These are phyloP conservation scores for Pyrus communis DNA, from an alignment of 306 rosid genomes.

Conservation along the genomic window DNA sequence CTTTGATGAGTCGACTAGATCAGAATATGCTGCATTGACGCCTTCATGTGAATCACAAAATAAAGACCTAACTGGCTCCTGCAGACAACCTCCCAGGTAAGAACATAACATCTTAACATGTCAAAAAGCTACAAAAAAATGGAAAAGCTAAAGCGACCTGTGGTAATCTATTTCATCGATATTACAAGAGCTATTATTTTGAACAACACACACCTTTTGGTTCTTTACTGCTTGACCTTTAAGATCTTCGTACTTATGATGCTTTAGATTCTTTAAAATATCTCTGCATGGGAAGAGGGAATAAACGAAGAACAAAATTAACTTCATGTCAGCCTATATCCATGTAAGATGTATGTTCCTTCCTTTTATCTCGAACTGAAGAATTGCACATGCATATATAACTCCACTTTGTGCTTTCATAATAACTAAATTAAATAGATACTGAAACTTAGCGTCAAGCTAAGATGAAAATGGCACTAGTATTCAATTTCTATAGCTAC, in stretches of 20 bases:
- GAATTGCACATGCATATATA: too few relatives aligned
- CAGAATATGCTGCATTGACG: slow-evolving; percentile 55
- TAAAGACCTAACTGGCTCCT: slow-evolving; percentile 57
- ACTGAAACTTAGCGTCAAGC: not conserved
- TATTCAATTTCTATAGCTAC: not conserved
- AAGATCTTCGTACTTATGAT: too few relatives aligned
- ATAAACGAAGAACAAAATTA: not conserved
- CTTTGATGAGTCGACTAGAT: slow-evolving; percentile 57
- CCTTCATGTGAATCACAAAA: slow-evolving; percentile 53
- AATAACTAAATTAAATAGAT: not conserved
- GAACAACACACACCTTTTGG: too few relatives aligned
- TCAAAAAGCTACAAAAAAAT: slow-evolving; percentile 6
- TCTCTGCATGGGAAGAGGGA: too few relatives aligned
- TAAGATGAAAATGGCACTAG: not conserved
- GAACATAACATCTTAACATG: slow-evolving; percentile 1
- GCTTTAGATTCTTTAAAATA: too few relatives aligned
- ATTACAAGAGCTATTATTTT: too few relatives aligned
- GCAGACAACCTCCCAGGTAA: slow-evolving; percentile 23
- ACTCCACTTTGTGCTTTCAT: not conserved
- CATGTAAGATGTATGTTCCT: too few relatives aligned
- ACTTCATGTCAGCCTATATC: not conserved
- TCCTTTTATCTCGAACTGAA: too few relatives aligned
- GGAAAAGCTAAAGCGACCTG: slow-evolving; percentile 41
- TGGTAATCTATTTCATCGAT: slow-evolving; percentile 49
- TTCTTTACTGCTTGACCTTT: too few relatives aligned